These are phyloP conservation scores for Emydomyces testavorans DNA, from an alignment of 2,329 filamentous ascomycete genomes.

Conservation along the genomic window DNA sequence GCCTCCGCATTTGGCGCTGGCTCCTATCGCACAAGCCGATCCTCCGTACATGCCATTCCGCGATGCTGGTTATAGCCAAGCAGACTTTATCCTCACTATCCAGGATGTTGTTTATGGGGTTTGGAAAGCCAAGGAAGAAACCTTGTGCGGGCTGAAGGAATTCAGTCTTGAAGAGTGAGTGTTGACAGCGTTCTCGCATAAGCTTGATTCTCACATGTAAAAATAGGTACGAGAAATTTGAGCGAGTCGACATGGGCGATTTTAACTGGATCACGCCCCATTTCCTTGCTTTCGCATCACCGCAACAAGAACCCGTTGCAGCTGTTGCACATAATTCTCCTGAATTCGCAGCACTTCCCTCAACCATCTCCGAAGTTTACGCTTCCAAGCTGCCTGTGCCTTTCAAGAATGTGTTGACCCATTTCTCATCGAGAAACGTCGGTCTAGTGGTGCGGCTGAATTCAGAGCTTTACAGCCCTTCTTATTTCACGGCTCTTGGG, in stretches of 20 bases:
- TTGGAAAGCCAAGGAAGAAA: conserved; percentile 96
- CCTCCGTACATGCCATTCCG: conserved; percentile 98
- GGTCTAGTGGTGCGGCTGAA: conserved; percentile 91
- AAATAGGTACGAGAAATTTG: conserved; percentile 71
- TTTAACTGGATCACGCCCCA: conserved; percentile 98
- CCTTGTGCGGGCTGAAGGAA: conserved; percentile 78
- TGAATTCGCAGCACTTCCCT: conserved; percentile 61
- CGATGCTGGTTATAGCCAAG: conserved; percentile 95
- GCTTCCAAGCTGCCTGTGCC: conserved; percentile 61
- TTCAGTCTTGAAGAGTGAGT: conserved; percentile 82
- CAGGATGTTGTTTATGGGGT: conserved; percentile 98
- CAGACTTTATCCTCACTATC: conserved; percentile 88
- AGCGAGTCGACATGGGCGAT: conserved; percentile 94
- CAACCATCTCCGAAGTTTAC: conserved; percentile 61
- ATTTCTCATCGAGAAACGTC: conserved; percentile 79
- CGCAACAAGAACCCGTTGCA: conserved; percentile 66
- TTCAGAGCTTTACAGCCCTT: conserved; percentile 87
- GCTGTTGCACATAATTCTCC: conserved; percentile 63
- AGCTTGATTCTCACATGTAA: conserved; percentile 6
- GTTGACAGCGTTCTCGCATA: background rate
- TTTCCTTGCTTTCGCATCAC: conserved; percentile 93
- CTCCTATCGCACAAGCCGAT: conserved; percentile 91
- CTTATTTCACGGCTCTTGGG: conserved; percentile 91
- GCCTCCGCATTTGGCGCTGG: conserved; percentile 89
- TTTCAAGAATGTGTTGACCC: conserved; percentile 90